Conservation (phyloP, 176 grass and related monocot genomes). For the Poa pratensis region DNA sequence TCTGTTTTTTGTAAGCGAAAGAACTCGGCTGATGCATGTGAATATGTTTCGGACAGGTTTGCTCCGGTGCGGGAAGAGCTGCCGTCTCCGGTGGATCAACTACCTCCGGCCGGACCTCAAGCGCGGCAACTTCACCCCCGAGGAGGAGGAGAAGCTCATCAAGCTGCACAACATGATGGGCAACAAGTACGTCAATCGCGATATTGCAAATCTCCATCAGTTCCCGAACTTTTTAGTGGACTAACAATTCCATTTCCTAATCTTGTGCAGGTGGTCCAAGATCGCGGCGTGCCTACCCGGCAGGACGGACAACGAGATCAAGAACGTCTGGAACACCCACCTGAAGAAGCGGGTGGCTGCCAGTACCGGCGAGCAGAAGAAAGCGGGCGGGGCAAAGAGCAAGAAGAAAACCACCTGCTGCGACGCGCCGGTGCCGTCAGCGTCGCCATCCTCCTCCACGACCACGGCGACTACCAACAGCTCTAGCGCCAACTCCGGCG, state of each 20-base stretch:
- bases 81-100: constrained; percentile 94
- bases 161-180: constrained; percentile 73
- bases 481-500: constrained; percentile 50
- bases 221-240: not conserved
- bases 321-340: constrained; percentile 99
- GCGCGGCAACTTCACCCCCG: constrained; percentile 82
- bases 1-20: not conserved
- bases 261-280: constrained; percentile 73
- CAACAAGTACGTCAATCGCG: constrained; percentile 63
- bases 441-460: constrained; percentile 49
- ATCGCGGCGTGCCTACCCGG: constrained; percentile 85
- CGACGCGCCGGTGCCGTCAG: not conserved
- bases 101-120: constrained; percentile 94
- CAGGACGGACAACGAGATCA: constrained; percentile 99
- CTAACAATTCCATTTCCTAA: not conserved
- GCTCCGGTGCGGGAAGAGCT: constrained; percentile 95
- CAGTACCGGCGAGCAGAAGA: not conserved
- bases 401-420: constrained; percentile 28
- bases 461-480: constrained; percentile 29
- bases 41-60: constrained; percentile 44
- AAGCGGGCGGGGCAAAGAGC: constrained; percentile 15
- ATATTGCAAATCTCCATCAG: not conserved
- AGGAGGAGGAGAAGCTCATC: constrained; percentile 79
- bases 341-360: constrained; percentile 70
- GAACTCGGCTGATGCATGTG: not conserved